A percentile compares a stretch with the other conserved stretches of the same genome.
Conservation (phyloP, 176 grass and related monocot genomes). For the Tillandsia fasciculata region DNA sequence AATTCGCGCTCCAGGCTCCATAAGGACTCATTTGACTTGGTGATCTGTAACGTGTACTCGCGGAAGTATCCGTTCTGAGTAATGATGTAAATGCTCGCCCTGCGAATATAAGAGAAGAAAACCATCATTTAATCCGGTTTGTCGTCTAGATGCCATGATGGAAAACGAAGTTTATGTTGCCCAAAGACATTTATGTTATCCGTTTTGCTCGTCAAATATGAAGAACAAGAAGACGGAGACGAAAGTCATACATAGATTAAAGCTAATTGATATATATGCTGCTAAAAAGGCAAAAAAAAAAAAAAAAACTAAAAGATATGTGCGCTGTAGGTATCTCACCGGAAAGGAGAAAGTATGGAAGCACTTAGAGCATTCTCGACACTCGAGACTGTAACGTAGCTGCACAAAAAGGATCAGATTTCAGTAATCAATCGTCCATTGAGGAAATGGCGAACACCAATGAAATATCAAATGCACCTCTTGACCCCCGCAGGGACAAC, state of each 20-base stretch:
- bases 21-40: constrained; percentile 53
- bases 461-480: constrained; percentile 43
- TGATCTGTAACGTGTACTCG: constrained; percentile 43
- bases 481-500: constrained; percentile 49
- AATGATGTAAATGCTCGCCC: constrained; percentile 52
- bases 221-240: too few relatives aligned
- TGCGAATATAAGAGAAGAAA: constrained; percentile 15
- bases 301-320: not conserved
- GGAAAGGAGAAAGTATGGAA: constrained; percentile 45
- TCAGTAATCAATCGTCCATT: constrained; percentile 16
- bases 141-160: not conserved
- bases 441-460: not conserved
- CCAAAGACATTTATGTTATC: too few relatives aligned
- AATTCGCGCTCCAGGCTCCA: constrained; percentile 77
- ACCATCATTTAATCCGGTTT: not conserved
- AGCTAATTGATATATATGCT: not conserved
- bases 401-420: constrained; percentile 18
- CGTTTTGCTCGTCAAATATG: too few relatives aligned
- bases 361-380: constrained; percentile 53
- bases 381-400: constrained; percentile 45
- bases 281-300: not conserved
- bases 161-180: not conserved
- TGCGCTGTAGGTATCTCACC: constrained; percentile 30
- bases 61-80: constrained; percentile 67
- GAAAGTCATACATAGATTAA: not conserved